Evolutionary conservation across 2,329 filamentous ascomycete genomes (phyloP), one percentile per base, ranked within the genome.

Genomic region (Pyrenophora tritici-repentis): DNA sequence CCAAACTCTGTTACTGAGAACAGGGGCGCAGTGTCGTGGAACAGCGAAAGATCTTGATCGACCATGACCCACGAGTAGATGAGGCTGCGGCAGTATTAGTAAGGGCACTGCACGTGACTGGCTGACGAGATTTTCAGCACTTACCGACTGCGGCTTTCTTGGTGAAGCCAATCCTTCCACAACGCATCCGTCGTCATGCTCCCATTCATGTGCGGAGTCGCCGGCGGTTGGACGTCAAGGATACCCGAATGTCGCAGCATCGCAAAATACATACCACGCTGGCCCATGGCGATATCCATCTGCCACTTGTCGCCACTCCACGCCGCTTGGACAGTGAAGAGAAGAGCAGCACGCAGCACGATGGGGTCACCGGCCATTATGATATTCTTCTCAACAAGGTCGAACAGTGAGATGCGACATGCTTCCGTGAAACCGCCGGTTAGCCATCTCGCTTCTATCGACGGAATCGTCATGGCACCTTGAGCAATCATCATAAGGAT

Each of bases 251-350:
- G 85, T 61, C 85, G 82, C 17, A 89, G 74, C 86, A 89, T 89
- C 51, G 86, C 81, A 53, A 88, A 80, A 68, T 89, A 89, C 85
- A 89, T 89, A 50, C 85, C 85, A 40, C 86, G 80, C 70, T 89
- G 87, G 24, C 86, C 86, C 85, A 89, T 88, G 35, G 86, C 83
- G 58, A 89, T 88, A 63, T 89, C 86, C 86, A 89, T 89, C 58
- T 88, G 84, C 86, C 86, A 89, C 72, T 89, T 89, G 70, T 89
- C 86, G 38, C 87, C 87, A 65, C 86, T 87, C 87, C 87, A 90
- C 1, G 85, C 85, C 6, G 86, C 86, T 20, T 88, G 79, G 1
- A 86, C 80, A 1, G 83, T 87, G 67, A 88, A 88, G 3, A 89
- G 79, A 10, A 89, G 75, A 0, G 86, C 86, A 40, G 85, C 85